phyloP scores from a whole-genome alignment of 495 filamentous ascomycete genomes.

The Aspergillus olivimuriae region DNA sequence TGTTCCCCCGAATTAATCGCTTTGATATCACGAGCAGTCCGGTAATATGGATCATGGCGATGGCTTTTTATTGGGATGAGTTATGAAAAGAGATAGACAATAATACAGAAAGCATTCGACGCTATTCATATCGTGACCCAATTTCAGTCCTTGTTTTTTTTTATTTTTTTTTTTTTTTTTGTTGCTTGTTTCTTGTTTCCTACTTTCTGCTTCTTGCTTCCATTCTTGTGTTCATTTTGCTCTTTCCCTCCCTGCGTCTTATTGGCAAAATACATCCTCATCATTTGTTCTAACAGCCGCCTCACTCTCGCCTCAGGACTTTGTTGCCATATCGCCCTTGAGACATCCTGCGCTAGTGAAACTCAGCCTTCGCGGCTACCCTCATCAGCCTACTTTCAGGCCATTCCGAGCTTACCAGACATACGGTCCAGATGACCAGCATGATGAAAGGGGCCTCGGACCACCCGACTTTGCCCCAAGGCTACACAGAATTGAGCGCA shows the following conservation, averaged over 20 bases:
- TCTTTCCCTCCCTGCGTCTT: not conserved
- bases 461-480: no score
- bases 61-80: conserved; percentile 26
- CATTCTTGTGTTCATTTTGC: conserved; percentile 1
- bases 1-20: conserved; percentile 59
- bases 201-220: not conserved
- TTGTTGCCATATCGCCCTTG: no score
- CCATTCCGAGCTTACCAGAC: no score
- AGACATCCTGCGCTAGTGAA: no score
- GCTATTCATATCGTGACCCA: conserved; percentile 3
- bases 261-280: no score
- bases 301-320: conserved; percentile 9
- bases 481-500: no score
- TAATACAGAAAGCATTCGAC: conserved; percentile 28
- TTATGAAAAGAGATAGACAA: conserved; percentile 44
- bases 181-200: not conserved
- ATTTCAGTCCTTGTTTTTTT: conserved; percentile 5
- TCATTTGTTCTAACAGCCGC: not conserved
- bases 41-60: conserved; percentile 10
- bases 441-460: no score
- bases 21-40: conserved; percentile 4
- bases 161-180: no score
- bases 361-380: no score
- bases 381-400: no score
- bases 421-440: no score